A percentile compares a stretch with the other conserved stretches of the same genome.
Conservation (phyloP, 2,329 filamentous ascomycete species). For the Hymenoscyphus albidus region DNA sequence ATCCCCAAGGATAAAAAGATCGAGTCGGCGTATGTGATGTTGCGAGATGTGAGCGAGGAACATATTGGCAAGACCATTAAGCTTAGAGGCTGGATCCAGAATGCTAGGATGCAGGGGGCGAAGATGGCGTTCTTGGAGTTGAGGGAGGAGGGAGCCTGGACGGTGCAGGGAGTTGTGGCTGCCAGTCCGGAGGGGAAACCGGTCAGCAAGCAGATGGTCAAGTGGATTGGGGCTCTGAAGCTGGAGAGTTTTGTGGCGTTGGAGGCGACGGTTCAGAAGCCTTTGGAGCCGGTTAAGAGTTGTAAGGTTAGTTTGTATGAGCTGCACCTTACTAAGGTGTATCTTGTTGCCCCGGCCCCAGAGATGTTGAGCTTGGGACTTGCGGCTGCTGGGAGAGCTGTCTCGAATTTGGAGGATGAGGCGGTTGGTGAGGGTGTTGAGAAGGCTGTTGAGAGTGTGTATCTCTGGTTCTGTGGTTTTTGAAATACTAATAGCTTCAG, state of each 20-base stretch:
- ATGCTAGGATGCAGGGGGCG: slow-evolving; percentile 80
- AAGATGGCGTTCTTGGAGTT: slow-evolving; percentile 91
- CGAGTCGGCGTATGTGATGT: slow-evolving; percentile 51
- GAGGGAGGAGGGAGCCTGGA: slow-evolving; percentile 68
- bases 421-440: slow-evolving; percentile 45
- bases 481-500: slow-evolving; percentile 19
- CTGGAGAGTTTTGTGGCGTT: slow-evolving; percentile 80
- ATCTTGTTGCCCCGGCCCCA: slow-evolving; percentile 64
- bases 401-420: slow-evolving; percentile 58
- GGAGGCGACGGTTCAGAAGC: slow-evolving; percentile 76
- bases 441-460: slow-evolving; percentile 40
- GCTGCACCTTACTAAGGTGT: slow-evolving; percentile 84
- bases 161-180: slow-evolving; percentile 75
- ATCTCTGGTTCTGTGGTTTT: background rate
- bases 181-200: slow-evolving; percentile 59
- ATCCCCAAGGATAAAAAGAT: slow-evolving; percentile 55
- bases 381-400: slow-evolving; percentile 50
- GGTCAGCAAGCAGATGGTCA: slow-evolving; percentile 86
- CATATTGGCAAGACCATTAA: slow-evolving; percentile 68
- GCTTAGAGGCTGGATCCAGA: slow-evolving; percentile 79
- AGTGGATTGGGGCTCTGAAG: slow-evolving; percentile 73
- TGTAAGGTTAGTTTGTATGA: slow-evolving; percentile 76
- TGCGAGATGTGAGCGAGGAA: slow-evolving; percentile 61
- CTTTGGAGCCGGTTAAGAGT: slow-evolving; percentile 83
- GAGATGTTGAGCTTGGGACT: slow-evolving; percentile 56